phyloP scores from a whole-genome alignment of 371 early-diverging fungal species.

The Mortierella sp. region DNA sequence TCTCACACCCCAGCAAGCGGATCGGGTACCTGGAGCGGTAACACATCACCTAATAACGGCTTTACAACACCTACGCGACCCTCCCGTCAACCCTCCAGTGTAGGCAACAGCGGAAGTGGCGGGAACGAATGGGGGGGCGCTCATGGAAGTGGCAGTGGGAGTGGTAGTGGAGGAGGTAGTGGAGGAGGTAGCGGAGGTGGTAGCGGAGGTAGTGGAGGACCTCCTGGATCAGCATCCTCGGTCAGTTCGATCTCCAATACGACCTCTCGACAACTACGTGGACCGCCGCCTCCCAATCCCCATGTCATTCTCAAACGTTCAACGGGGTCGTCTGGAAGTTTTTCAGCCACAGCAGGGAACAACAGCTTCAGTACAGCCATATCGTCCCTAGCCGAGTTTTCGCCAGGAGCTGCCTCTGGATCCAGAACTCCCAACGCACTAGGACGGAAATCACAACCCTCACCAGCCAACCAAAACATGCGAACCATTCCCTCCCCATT shows the following conservation, averaged over 20 bases:
- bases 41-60: constrained; percentile 16
- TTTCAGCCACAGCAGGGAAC: constrained; percentile 10
- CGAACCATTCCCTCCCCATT: constrained; percentile 44
- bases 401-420: constrained; percentile 31
- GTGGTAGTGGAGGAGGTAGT: not conserved
- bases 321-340: constrained; percentile 24
- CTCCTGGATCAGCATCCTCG: constrained; percentile 27
- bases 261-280: constrained; percentile 28
- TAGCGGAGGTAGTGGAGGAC: not conserved
- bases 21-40: constrained; percentile 9
- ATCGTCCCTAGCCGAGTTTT: constrained; percentile 27
- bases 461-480: constrained; percentile 25
- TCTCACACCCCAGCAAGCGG: not conserved
- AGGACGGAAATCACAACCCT: constrained; percentile 12
- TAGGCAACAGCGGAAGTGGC: constrained; percentile 5
- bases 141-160: not conserved
- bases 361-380: constrained; percentile 16
- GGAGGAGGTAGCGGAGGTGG: not conserved
- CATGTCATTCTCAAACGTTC: constrained; percentile 26
- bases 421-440: constrained; percentile 17
- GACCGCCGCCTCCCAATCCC: constrained; percentile 27
- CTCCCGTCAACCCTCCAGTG: constrained; percentile 10
- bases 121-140: constrained; percentile 6
- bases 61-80: constrained; percentile 36
- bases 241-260: constrained; percentile 10